phyloP scores from a whole-genome alignment of 208 protist genomes.

The Wallacemonas collosoma region DNA sequence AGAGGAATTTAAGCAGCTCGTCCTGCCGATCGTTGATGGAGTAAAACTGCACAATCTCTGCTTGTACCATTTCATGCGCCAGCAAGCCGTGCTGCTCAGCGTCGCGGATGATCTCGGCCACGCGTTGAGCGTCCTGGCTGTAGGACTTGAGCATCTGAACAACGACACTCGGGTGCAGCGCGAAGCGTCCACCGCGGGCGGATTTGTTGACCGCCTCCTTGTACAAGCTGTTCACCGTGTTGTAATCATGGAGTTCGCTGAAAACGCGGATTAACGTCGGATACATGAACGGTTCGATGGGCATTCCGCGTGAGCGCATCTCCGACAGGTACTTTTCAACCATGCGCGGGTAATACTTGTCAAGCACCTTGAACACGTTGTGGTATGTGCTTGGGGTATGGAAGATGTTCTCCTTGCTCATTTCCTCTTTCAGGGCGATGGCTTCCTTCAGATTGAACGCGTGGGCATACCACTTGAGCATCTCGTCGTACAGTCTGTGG shows the following conservation, averaged over 20 bases:
- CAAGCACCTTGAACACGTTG: constrained; percentile 84
- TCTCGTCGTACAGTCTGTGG: constrained; percentile 86
- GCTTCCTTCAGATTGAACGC: constrained; percentile 87
- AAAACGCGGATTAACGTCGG: constrained; percentile 88
- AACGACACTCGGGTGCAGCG: constrained; percentile 50
- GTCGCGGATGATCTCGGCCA: constrained; percentile 61
- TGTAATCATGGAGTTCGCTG: constrained; percentile 60
- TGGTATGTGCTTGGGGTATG: constrained; percentile 84
- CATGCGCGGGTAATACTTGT: constrained; percentile 88
- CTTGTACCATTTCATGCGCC: constrained; percentile 71
- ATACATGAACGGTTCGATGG: constrained; percentile 82
- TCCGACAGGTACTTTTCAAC: constrained; percentile 88
- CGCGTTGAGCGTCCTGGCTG: constrained; percentile 44
- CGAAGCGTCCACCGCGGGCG: constrained; percentile 28
- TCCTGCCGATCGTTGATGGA: constrained; percentile 51
- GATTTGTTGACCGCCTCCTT: constrained; percentile 67
- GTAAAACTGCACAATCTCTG: constrained; percentile 75
- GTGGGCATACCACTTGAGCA: constrained; percentile 88
- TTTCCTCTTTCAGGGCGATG: constrained; percentile 88
- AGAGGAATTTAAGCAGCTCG: constrained; percentile 61
- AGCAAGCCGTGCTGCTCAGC: constrained; percentile 73
- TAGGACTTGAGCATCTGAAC: constrained; percentile 73
- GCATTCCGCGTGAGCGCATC: constrained; percentile 76
- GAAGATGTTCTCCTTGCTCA: constrained; percentile 72
- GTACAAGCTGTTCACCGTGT: constrained; percentile 75